Evolutionary conservation across 768 basidiomycete genomes (phyloP), one percentile per base, ranked within the genome.

Genomic region (Lepiota venenata): DNA sequence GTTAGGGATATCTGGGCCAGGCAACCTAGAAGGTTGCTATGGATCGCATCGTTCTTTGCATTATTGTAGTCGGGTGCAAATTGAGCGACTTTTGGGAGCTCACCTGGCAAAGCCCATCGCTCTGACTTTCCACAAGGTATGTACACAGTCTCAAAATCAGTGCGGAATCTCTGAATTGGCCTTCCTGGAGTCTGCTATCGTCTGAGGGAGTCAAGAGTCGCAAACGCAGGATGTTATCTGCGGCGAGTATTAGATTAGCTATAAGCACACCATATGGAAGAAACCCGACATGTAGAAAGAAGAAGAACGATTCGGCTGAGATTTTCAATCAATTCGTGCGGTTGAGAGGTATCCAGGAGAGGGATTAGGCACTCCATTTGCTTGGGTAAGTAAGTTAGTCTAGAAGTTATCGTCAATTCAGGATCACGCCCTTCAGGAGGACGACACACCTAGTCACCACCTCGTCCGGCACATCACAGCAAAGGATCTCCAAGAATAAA

Each of bases 401-500:
- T 81, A 47, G 10, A 56, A 46, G 32, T 54, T 36, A 59, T 15
- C 7, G 29, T 47, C 11, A 54, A 18, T 6, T 10, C 11, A 35
- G 20, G 5, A 15, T 22, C 15, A 25, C 20, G 2, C 15, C 52
- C 10, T 46, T 11, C 39, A 18, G 14, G 25, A n/a, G 32, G 12
- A 18, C 29, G 15, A 21, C 40, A 29, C 40, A 76, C 79, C 63
- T 69, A 14, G 72, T 61, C 22, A 75, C 70, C 6, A 71, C 58
- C 11, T 80, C 77, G 12, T 77, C 74, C 1, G 76, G 67, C 25
- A 71, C 63, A 52, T 72, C 72, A 72, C 77, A 81, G 51, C 76
- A 77, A 27, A 88, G 58, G 0, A 74, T 71, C 61, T 88, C 83
- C 12, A 87, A 66, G 12, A 89, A 68, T 6, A 69, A 68, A 1